Conservation (phyloP, 2,329 filamentous ascomycete genomes). For the Calonectria pseudoreteaudii region DNA sequence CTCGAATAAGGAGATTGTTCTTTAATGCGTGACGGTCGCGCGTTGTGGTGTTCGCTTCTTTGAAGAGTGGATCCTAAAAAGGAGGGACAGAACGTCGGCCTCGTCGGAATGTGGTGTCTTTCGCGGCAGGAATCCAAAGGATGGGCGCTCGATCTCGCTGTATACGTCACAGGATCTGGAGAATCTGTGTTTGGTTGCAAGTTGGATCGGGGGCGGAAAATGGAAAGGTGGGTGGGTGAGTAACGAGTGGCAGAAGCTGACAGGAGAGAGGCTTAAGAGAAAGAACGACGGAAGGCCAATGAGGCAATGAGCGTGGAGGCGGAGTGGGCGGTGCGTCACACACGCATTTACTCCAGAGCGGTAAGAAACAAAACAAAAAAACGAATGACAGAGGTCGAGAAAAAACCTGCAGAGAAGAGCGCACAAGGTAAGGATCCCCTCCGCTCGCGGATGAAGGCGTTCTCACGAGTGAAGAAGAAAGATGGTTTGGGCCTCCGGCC, state of each 20-base stretch:
- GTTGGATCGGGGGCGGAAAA: slow-evolving; percentile 26
- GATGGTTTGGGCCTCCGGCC: slow-evolving; percentile 17
- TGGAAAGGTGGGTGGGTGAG: slow-evolving; percentile 32
- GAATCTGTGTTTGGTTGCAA: slow-evolving; percentile 9
- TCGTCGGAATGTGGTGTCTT: slow-evolving; percentile 39
- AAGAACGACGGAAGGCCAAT: slow-evolving; percentile 30
- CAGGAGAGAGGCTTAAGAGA: slow-evolving; percentile 27
- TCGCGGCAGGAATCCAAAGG: slow-evolving; percentile 23
- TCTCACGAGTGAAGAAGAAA: slow-evolving; percentile 40
- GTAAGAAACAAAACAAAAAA: slow-evolving; percentile 30
- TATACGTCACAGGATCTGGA: slow-evolving; percentile 23
- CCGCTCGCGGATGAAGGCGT: slow-evolving; percentile 38
- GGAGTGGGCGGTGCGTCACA: slow-evolving; percentile 35
- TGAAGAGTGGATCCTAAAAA: slow-evolving; percentile 13
- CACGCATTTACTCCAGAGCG: slow-evolving; percentile 23
- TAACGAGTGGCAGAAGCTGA: slow-evolving; percentile 30
- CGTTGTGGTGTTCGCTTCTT: slow-evolving; percentile 15
- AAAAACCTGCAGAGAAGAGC: neutral
- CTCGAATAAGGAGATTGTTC: slow-evolving; percentile 6
- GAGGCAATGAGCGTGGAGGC: slow-evolving; percentile 29
- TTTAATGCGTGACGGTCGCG: neutral
- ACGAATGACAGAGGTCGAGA: slow-evolving; percentile 39
- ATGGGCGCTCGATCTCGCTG: slow-evolving; percentile 18
- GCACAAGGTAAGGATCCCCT: slow-evolving; percentile 40
- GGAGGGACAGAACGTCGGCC: slow-evolving; percentile 31